Evolutionary conservation across 441 rosid species (phyloP), one percentile per base, ranked within the genome.

Genomic region (Populus hybrid): DNA sequence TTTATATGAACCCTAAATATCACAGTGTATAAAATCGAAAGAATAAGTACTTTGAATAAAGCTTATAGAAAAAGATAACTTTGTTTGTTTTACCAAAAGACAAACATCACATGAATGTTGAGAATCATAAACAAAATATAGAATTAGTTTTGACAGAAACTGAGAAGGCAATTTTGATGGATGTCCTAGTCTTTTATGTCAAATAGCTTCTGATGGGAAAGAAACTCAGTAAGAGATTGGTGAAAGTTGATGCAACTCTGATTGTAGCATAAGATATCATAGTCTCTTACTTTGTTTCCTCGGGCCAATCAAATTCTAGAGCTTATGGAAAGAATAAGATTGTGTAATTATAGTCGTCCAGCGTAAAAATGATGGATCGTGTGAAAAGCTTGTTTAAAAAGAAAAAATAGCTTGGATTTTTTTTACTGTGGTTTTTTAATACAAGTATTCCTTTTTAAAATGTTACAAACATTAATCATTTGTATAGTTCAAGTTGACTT

Each of bases 181-280:
- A 8, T 68, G 24, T 14, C 42, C 1, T 1, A 68, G 4, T 2
- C 42, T 8, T 4, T 68, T 32, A 0, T 68, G 42, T 6, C 70
- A 68, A 0, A 36, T 2, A 32, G 0, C 11, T 8, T 1, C 0
- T 12, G 12, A 16, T 5, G 10, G 10, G 0, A 11, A 0, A 10
- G 2, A 3, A 0, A 36, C 18, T 2, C n/a, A 57, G n/a, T n/a
- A 23, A 0, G 63, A 8, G 20, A 40, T 24, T 40, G 21, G 21
- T 14, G 18, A 7, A 4, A 7, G 0, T 3, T 0, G 3, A 5
- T 0, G 3, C 5, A 7, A 70, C 21, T 70, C 0, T 3, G 26
- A 10, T 38, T n/a, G 21, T 18, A n/a, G 23, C 1, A 70, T 53
- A 24, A 70, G 16, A 6, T 70, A 70, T 12, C 24, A 42, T 28